Base-by-base conservation (phyloP, 345 rosid species). In the Syzygium oleosum region DNA sequence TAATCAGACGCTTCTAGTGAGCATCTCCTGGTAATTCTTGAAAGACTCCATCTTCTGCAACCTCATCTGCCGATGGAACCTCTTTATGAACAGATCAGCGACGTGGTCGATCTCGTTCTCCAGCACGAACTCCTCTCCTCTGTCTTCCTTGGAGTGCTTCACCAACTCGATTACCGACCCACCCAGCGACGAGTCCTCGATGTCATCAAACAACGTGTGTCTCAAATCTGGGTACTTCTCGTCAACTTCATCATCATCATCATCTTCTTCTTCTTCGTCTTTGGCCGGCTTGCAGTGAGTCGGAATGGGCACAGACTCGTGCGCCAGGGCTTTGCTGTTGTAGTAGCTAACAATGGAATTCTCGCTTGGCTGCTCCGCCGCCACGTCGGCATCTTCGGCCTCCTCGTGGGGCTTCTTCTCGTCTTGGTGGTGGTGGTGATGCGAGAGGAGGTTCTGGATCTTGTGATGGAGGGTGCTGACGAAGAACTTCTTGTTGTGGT, bases 21-120 rank as follows among this genome's bases (percentile, higher is more conserved):
- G 86, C 92, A 91, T 88, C 29, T 92, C 92, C 84, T 84, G 88
- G 31, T 80, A 13, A 86, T 89, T 89, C 89, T 93, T 91, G 27
- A 93, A 85, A 6, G 98, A 97, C 5, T 88, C 91, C 38, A 94
- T 97, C 90, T 94, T 97, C 95, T 97, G 99, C 87, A 97, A 55
- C 96, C 92, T 90, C 86, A 95, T 92, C 92, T 96, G 96, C 9
- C 92, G 87, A 84, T 96, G 97, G 85, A 97, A 96, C 78, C 94
- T 92, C 65, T 56, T 90, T 25, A 97, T 97, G 89, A 94, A 97
- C 92, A 97, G 91, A 16, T 96, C 99, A 0, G 98, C 98, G 13
- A 93, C 95, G 41, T 59, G 91, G 90, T 97, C 98, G 27, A 97
- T 96, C 92, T 97, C 99, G 51, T 95, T 97, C 90, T 97, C 99